Conservation (phyloP, 805 yeast genomes). For the Saturnispora zaruensis region DNA sequence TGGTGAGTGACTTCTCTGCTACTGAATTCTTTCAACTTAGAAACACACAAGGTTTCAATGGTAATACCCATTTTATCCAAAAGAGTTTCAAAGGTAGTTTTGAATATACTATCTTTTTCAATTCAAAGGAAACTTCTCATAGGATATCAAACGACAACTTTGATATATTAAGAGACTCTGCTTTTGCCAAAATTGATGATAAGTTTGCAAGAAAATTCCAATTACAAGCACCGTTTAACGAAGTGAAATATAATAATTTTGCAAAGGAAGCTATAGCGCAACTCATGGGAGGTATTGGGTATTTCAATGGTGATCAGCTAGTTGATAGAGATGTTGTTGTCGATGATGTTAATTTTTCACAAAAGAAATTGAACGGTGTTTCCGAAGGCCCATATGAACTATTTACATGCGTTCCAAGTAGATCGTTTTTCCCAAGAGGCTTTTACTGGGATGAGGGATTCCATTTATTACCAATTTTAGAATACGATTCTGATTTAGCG, state of each 20-base stretch:
- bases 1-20: slow-evolving; percentile 30
- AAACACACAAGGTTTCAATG: slow-evolving; percentile 51
- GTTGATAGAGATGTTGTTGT: slow-evolving; percentile 66
- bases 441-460: slow-evolving; percentile 99
- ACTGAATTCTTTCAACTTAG: slow-evolving; percentile 46
- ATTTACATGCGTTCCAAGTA: slow-evolving; percentile 80
- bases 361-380: slow-evolving; percentile 38
- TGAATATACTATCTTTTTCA: slow-evolving; percentile 65
- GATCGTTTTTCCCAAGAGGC: slow-evolving; percentile 94
- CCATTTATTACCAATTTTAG: slow-evolving; percentile 72
- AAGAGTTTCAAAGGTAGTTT: slow-evolving; percentile 64
- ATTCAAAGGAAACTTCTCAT: slow-evolving; percentile 36
- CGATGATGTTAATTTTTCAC: slow-evolving; percentile 63
- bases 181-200: slow-evolving; percentile 35
- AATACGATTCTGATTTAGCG: slow-evolving; percentile 75
- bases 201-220: slow-evolving; percentile 47
- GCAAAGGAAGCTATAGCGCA: slow-evolving; percentile 78
- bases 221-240: slow-evolving; percentile 46
- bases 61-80: slow-evolving; percentile 75
- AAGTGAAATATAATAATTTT: slow-evolving; percentile 39
- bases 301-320: slow-evolving; percentile 72
- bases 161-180: slow-evolving; percentile 26
- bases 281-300: slow-evolving; percentile 82
- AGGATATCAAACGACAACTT: slow-evolving; percentile 33
- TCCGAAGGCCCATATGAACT: slow-evolving; percentile 71